phyloP scores from a whole-genome alignment of 371 early-diverging fungal genomes.

The Chytridiales sp. region DNA sequence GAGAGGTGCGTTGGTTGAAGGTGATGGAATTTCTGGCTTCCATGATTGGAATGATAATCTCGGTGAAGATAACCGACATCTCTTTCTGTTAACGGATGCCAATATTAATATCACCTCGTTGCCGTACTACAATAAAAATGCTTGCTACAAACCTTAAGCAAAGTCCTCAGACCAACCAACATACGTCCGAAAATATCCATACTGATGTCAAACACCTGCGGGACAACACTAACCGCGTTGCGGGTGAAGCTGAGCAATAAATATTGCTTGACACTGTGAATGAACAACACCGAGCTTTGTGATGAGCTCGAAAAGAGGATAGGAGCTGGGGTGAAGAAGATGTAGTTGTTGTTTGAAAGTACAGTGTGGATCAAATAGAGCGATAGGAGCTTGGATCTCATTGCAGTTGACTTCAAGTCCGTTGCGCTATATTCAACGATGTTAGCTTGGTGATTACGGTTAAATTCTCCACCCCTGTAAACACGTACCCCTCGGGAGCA shows the following conservation, averaged over 20 bases:
- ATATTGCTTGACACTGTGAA: conserved; percentile 80
- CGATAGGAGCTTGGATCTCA: conserved; percentile 58
- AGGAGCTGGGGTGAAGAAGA: conserved; percentile 39
- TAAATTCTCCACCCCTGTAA: neutral
- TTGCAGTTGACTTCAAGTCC: conserved; percentile 53
- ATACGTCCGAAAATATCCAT: conserved; percentile 79
- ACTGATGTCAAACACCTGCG: conserved; percentile 79
- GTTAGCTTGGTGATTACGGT: conserved; percentile 3
- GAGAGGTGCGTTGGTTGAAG: conserved; percentile 45
- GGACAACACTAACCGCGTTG: conserved; percentile 74
- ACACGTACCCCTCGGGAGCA: conserved; percentile 45
- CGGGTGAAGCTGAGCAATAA: conserved; percentile 75
- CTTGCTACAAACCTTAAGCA: conserved; percentile 58
- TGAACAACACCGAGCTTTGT: conserved; percentile 43
- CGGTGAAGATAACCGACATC: conserved; percentile 73
- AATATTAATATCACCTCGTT: neutral
- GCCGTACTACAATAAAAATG: neutral
- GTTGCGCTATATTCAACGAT: conserved; percentile 34
- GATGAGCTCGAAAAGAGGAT: conserved; percentile 36
- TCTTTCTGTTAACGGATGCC: conserved; percentile 47
- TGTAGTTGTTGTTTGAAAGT: conserved; percentile 44
- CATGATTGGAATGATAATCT: conserved; percentile 70
- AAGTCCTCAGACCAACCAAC: conserved; percentile 64
- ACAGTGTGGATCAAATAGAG: conserved; percentile 59
- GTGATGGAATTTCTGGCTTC: conserved; percentile 50